phyloP scores from a whole-genome alignment of 176 grass and related monocot species.

The Cenchrus fungigraminus region DNA sequence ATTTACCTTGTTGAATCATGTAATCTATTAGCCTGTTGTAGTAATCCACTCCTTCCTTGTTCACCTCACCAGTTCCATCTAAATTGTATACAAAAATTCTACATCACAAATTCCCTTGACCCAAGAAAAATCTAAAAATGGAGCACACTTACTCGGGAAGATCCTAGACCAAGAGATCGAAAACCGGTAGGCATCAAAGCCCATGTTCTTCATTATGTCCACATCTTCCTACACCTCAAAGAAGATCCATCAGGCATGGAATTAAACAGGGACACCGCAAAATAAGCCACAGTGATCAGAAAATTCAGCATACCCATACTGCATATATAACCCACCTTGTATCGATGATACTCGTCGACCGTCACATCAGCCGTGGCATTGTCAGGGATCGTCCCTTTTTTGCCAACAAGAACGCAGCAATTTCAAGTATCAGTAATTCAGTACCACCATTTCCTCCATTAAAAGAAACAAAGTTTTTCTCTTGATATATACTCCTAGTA shows the following conservation, averaged over 20 bases:
- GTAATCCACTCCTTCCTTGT: constrained; percentile 85
- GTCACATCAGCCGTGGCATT: constrained; percentile 80
- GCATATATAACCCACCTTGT: constrained; percentile 55
- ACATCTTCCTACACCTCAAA: constrained; percentile 64
- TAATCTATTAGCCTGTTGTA: constrained; percentile 91
- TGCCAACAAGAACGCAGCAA: not conserved
- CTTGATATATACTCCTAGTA: not conserved
- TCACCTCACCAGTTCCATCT: constrained; percentile 80
- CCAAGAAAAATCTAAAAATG: not conserved
- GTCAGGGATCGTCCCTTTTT: constrained; percentile 59
- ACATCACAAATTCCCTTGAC: constrained; percentile 4
- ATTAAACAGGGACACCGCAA: not conserved
- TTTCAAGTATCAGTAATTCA: not conserved
- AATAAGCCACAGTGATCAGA: not conserved
- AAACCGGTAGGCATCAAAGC: constrained; percentile 72
- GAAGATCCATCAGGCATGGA: not conserved
- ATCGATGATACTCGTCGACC: constrained; percentile 79
- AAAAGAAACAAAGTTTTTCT: not conserved
- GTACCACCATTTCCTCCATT: not conserved
- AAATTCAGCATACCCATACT: not conserved
- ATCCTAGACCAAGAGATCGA: constrained; percentile 88
- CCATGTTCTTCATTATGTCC: constrained; percentile 84
- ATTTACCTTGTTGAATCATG: constrained; percentile 69
- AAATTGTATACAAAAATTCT: constrained; percentile 16
- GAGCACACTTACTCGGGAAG: constrained; percentile 54